These are phyloP conservation scores for Pseudocercospora fijiensis DNA, from an alignment of 2,329 filamentous ascomycete species.

Conservation along the genomic window DNA sequence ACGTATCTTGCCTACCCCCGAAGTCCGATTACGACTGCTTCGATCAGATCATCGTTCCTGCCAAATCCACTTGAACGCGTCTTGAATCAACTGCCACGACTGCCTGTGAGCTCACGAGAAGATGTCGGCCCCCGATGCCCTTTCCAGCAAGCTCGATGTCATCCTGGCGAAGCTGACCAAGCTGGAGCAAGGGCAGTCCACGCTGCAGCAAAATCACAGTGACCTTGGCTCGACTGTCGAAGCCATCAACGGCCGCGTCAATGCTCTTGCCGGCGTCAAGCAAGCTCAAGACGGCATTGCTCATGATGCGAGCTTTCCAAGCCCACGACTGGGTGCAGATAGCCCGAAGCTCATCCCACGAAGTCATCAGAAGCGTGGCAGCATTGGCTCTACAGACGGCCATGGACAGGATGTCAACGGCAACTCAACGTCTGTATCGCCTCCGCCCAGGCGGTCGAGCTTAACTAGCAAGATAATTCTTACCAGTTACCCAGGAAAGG, in stretches of 20 bases:
- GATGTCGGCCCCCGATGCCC: slow-evolving; percentile 9
- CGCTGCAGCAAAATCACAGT: slow-evolving; percentile 56
- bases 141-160: slow-evolving; percentile 46
- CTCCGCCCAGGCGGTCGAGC: slow-evolving; percentile 42
- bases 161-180: slow-evolving; percentile 57
- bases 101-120: not conserved
- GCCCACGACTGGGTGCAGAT: slow-evolving; percentile 26
- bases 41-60: not conserved
- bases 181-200: slow-evolving; percentile 57
- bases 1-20: not conserved
- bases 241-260: slow-evolving; percentile 61
- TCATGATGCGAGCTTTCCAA: slow-evolving; percentile 33
- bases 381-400: slow-evolving; percentile 29
- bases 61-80: not conserved
- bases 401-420: slow-evolving; percentile 25
- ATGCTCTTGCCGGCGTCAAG: slow-evolving; percentile 60
- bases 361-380: slow-evolving; percentile 29
- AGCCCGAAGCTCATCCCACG: slow-evolving; percentile 28
- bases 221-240: slow-evolving; percentile 58
- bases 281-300: slow-evolving; percentile 54
- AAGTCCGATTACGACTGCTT: not conserved
- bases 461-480: slow-evolving; percentile 62
- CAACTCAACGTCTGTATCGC: slow-evolving; percentile 21
- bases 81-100: not conserved
- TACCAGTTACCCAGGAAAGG: slow-evolving; percentile 80